Evolutionary conservation across 176 grass and related monocot genomes (phyloP).

Genomic region (Tuctoria greenei): DNA sequence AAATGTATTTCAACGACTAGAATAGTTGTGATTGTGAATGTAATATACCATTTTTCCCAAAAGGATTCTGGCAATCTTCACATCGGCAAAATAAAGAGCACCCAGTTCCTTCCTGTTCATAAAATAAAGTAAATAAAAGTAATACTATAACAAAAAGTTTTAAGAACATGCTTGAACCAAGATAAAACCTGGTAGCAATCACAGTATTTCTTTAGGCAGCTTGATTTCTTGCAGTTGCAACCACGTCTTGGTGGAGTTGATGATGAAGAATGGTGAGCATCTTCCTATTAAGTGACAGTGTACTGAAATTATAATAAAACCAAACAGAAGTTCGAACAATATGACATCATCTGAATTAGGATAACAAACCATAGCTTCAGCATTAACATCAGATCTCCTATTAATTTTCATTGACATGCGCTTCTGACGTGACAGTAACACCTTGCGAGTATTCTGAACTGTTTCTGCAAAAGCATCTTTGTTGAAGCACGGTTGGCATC

Average conservation of each 20-base stretch:
- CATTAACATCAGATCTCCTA: conserved; percentile 52
- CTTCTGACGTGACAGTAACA: conserved; percentile 55
- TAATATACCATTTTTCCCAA: conserved; percentile 61
- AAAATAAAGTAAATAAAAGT: neutral
- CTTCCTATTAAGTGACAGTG: conserved; percentile 40
- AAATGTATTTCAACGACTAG: neutral
- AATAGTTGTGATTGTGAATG: neutral
- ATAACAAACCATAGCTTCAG: conserved; percentile 50
- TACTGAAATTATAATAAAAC: conserved; percentile 8
- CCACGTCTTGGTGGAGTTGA: conserved; percentile 55
- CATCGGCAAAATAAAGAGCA: conserved; percentile 62
- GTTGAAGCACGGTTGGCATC: conserved; percentile 57
- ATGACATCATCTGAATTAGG: conserved; percentile 9
- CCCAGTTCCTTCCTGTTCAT: conserved; percentile 53
- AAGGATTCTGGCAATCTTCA: conserved; percentile 59
- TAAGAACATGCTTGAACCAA: conserved; percentile 8
- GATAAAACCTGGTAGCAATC: conserved; percentile 71
- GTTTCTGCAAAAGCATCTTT: conserved; percentile 47
- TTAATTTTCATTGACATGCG: conserved; percentile 56
- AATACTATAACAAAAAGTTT: neutral
- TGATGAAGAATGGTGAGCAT: conserved; percentile 53
- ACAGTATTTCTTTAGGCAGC: conserved; percentile 74
- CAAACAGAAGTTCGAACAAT: conserved; percentile 8
- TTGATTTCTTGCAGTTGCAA: conserved; percentile 79
- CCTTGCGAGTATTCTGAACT: conserved; percentile 62